These are phyloP conservation scores for Jasminum sambac DNA, from an alignment of 257 asterid genomes.

Conservation along the genomic window DNA sequence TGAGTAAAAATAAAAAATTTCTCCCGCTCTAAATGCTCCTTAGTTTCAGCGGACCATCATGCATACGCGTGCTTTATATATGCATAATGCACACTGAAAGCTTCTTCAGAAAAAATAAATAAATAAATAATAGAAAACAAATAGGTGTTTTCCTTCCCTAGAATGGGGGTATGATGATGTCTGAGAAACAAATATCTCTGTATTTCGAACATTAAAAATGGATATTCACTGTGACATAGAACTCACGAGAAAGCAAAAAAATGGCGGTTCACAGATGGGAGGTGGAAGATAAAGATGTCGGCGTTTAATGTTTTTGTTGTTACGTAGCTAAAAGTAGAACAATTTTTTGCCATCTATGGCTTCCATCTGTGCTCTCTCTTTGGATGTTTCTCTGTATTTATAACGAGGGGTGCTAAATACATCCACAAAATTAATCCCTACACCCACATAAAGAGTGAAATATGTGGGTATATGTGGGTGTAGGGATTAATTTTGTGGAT, in stretches of 20 bases:
- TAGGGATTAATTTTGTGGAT: too few relatives aligned
- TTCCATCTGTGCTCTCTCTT: conserved; percentile 24
- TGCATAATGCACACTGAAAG: conserved; percentile 6
- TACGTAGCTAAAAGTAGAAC: conserved; percentile 26
- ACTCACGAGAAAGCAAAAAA: background rate
- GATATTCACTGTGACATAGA: background rate
- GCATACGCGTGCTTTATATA: background rate
- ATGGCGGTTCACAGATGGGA: background rate
- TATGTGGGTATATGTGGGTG: too few relatives aligned
- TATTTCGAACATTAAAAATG: background rate
- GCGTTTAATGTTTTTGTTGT: conserved; percentile 2
- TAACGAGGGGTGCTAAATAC: too few relatives aligned
- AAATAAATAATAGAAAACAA: background rate
- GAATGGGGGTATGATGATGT: background rate
- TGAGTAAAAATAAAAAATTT: conserved; percentile 3
- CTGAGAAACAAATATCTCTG: background rate
- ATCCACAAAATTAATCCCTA: too few relatives aligned
- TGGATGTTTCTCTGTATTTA: background rate
- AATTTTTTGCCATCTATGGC: conserved; percentile 12
- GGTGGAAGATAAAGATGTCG: background rate
- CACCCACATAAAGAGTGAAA: background rate
- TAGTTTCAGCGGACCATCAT: conserved; percentile 18
- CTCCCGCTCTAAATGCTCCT: conserved; percentile 8
- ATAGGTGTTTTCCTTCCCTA: background rate
- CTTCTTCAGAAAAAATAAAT: background rate